phyloP scores from a whole-genome alignment of 768 basidiomycete species.

The Termitomyces titanicus region DNA sequence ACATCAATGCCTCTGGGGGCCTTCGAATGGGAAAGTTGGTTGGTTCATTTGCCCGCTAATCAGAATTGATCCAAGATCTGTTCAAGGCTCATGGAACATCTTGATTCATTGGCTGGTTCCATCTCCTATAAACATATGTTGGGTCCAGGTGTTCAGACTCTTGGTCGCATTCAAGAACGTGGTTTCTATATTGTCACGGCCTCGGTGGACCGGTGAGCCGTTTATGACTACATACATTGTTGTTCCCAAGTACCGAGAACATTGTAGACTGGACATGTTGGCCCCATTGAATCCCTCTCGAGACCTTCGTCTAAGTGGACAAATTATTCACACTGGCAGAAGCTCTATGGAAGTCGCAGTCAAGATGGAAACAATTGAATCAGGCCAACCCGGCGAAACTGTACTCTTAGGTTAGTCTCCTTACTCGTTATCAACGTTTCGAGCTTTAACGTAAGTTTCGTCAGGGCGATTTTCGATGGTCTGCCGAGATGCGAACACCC shows the following conservation, averaged over 20 bases:
- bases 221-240: neutral
- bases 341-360: slow-evolving; percentile 87
- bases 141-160: slow-evolving; percentile 53
- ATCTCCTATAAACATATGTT: slow-evolving; percentile 84
- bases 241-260: neutral
- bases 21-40: slow-evolving; percentile 63
- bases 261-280: slow-evolving; percentile 61
- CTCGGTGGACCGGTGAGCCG: slow-evolving; percentile 66
- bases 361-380: slow-evolving; percentile 67
- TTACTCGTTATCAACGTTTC: neutral
- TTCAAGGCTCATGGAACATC: slow-evolving; percentile 68
- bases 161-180: slow-evolving; percentile 53
- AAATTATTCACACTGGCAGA: slow-evolving; percentile 73
- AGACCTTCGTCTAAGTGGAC: slow-evolving; percentile 73
- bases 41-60: neutral
- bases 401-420: slow-evolving; percentile 56
- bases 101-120: slow-evolving; percentile 82
- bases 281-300: slow-evolving; percentile 52
- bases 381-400: slow-evolving; percentile 49
- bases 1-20: slow-evolving; percentile 68
- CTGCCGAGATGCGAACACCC: slow-evolving; percentile 66
- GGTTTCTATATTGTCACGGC: slow-evolving; percentile 86
- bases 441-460: neutral
- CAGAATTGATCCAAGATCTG: neutral
- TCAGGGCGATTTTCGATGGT: slow-evolving; percentile 93